phyloP scores from a whole-genome alignment of 2,329 filamentous ascomycete species.

The Clonostachys chloroleuca region DNA sequence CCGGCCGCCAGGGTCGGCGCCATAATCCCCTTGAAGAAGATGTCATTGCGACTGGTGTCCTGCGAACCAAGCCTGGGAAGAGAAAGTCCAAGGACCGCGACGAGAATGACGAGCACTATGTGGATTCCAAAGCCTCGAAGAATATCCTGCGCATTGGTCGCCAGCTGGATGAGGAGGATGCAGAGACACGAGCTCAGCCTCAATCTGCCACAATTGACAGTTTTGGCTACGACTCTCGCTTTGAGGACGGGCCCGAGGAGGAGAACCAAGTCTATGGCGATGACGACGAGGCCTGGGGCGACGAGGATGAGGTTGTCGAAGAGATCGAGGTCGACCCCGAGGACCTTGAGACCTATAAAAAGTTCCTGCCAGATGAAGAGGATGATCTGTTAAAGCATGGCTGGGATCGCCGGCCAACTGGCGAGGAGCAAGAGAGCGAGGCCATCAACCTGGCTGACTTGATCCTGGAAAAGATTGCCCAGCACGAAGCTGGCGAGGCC shows the following conservation, averaged over 20 bases:
- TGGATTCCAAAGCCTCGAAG: slow-evolving; percentile 83
- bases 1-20: slow-evolving; percentile 56
- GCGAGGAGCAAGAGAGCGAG: slow-evolving; percentile 40
- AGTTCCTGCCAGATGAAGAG: slow-evolving; percentile 69
- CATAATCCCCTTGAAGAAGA: slow-evolving; percentile 94
- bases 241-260: slow-evolving; percentile 48
- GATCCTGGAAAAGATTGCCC: slow-evolving; percentile 90
- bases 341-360: slow-evolving; percentile 87
- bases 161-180: slow-evolving; percentile 80
- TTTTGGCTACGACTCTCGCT: slow-evolving; percentile 79
- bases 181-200: slow-evolving; percentile 18
- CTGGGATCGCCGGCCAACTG: slow-evolving; percentile 41
- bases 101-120: slow-evolving; percentile 63
- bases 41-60: slow-evolving; percentile 62
- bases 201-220: slow-evolving; percentile 35
- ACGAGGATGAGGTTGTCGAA: slow-evolving; percentile 69
- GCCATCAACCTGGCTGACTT: slow-evolving; percentile 84
- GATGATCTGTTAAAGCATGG: slow-evolving; percentile 69
- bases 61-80: slow-evolving; percentile 73
- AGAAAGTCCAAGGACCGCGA: slow-evolving; percentile 59
- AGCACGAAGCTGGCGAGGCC: slow-evolving; percentile 70
- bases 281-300: slow-evolving; percentile 68
- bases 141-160: slow-evolving; percentile 88
- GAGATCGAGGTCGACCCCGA: slow-evolving; percentile 81
- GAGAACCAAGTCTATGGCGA: slow-evolving; percentile 44